Evolutionary conservation across 139 green algal genomes (phyloP).

Genomic region (Pycnococcus provasolii): DNA sequence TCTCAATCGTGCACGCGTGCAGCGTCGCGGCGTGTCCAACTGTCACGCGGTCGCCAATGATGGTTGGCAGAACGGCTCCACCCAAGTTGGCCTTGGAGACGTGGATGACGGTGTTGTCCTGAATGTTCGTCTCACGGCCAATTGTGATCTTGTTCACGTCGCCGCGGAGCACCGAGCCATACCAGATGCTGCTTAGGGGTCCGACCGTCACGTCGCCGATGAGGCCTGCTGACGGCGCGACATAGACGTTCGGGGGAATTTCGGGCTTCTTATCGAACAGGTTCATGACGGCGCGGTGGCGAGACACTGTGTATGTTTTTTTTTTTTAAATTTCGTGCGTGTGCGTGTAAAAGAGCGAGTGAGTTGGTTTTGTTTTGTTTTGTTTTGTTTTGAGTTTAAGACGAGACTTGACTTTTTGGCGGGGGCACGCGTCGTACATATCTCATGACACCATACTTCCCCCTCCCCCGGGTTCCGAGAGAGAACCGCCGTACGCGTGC

Average conservation of each 20-base stretch:
- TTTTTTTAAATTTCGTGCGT: not conserved
- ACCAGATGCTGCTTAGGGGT: conserved; percentile 74
- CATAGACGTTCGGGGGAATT: conserved; percentile 53
- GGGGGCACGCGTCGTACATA: too few species aligned
- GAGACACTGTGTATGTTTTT: conserved; percentile 47
- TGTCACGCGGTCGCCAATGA: conserved; percentile 79
- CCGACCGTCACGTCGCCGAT: conserved; percentile 75
- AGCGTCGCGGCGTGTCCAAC: conserved; percentile 45
- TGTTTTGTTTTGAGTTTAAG: too few species aligned
- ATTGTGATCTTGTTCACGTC: conserved; percentile 73
- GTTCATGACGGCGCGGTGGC: conserved; percentile 55
- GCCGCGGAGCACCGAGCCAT: conserved; percentile 70
- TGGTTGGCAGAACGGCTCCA: conserved; percentile 34
- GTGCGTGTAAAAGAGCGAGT: too few species aligned
- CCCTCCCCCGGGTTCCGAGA: too few species aligned
- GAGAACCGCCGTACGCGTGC: too few species aligned
- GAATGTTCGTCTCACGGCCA: conserved; percentile 78
- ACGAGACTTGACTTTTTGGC: too few species aligned
- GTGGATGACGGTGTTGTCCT: conserved; percentile 77
- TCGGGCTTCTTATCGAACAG: conserved; percentile 46
- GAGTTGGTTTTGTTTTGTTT: too few species aligned
- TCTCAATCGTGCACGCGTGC: conserved; percentile 75
- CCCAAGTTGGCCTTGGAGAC: conserved; percentile 42
- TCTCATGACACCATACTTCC: too few species aligned
- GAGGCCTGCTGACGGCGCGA: conserved; percentile 75